Percentiles rank a stretch among this genome's conserved stretches.
phyloP scores from a whole-genome alignment of 768 basidiomycete genomes.

The Boletus vinaceobasis region DNA sequence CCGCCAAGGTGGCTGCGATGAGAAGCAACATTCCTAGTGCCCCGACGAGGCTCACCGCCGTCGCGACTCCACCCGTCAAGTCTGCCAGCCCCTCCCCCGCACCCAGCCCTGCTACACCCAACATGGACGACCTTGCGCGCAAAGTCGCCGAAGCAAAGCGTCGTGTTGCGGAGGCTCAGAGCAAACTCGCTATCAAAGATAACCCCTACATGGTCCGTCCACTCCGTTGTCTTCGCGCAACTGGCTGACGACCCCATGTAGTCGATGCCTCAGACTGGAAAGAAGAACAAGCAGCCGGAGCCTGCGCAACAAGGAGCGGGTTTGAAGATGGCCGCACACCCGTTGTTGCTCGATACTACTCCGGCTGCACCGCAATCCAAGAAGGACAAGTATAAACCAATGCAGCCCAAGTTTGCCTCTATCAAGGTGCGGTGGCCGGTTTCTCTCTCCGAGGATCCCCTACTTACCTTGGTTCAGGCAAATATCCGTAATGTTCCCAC shows the following conservation, averaged over 20 bases:
- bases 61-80: slow-evolving; percentile 19
- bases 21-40: slow-evolving; percentile 39
- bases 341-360: slow-evolving; percentile 66
- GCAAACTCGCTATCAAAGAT: slow-evolving; percentile 66
- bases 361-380: slow-evolving; percentile 62
- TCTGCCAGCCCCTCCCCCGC: slow-evolving; percentile 36
- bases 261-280: slow-evolving; percentile 53
- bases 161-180: slow-evolving; percentile 79
- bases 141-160: slow-evolving; percentile 83
- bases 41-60: slow-evolving; percentile 26
- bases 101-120: slow-evolving; percentile 40
- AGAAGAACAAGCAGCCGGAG: slow-evolving; percentile 55
- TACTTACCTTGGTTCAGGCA: slow-evolving; percentile 40
- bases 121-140: slow-evolving; percentile 62
- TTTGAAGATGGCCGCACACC: slow-evolving; percentile 88
- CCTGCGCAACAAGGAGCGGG: slow-evolving; percentile 77
- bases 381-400: slow-evolving; percentile 93
- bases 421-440: slow-evolving; percentile 59
- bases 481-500: slow-evolving; percentile 76
- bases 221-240: neutral
- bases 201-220: slow-evolving; percentile 85
- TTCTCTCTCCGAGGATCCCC: neutral
- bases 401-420: slow-evolving; percentile 98
- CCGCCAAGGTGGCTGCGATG: slow-evolving; percentile 82
- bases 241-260: slow-evolving; percentile 24